Evolutionary conservation across 2,329 filamentous ascomycete species (phyloP), one percentile per base, ranked within the genome.

Genomic region (Pseudonectria foliicola): DNA sequence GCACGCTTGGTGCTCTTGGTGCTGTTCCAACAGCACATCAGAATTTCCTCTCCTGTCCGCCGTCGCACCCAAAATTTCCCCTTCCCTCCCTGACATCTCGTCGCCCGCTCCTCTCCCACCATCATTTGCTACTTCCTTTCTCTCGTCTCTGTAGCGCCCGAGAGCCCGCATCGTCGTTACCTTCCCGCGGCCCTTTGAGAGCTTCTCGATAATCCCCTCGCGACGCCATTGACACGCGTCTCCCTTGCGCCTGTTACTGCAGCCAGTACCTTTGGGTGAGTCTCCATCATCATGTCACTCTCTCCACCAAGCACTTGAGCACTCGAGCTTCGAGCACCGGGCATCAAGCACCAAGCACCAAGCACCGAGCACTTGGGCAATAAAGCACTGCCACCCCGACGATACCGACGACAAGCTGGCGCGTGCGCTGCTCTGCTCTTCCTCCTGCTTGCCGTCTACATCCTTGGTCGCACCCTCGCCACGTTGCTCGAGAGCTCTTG

Each of bases 51-150:
- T 52, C 39, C 31, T 38, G 26, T 30, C 21, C 32, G 46, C 44
- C 41, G 48, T 53, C 39, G 45, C 42, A 50, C 52, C 50, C 50
- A 50, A 50, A 54, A 51, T 44, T 54, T 54, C 50, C 50, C 48
- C 40, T 42, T 44, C 46, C 48, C 47, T 50, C 39, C 34, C 35
- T 32, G 40, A 40, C 35, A 43, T 46, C 42, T 44, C 42, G 46
- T 48, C 44, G 39, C 43, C 46, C 42, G 42, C 39, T 42, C 50
- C 49, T 43, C 49, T 43, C 45, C 43, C 49, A 43, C 49, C 56
- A 54, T 60, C 59, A 60, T 61, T n/a, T 59, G 57, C 56, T 59
- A 57, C 55, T 60, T 57, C 56, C 54, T 50, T 46, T 46, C 41
- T 44, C 49, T 51, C 47, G 47, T 38, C 23, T 37, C 37, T 40